Evolutionary conservation across 75 land plant genomes (phyloP).

Genomic region (Selaginella moellendorffii): DNA sequence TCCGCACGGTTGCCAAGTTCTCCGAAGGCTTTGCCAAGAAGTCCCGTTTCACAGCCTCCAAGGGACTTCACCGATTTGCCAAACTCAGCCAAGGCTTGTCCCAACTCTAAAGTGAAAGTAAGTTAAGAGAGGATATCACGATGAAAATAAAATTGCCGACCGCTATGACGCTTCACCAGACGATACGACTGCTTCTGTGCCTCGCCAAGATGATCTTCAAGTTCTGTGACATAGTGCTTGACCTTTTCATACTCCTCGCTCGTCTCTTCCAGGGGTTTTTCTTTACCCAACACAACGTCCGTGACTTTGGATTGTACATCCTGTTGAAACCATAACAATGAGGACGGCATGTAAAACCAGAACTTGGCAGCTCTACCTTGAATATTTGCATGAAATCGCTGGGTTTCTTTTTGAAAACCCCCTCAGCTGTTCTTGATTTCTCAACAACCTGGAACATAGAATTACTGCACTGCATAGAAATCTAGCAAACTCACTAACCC

Average conservation of each 20-base stretch:
- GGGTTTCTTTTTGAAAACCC: neutral
- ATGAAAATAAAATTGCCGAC: slow-evolving; percentile 12
- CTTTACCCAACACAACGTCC: slow-evolving; percentile 89
- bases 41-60: slow-evolving; percentile 67
- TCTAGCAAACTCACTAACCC: no score
- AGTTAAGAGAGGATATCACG: neutral
- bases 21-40: slow-evolving; percentile 65
- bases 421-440: neutral
- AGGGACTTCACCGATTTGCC: slow-evolving; percentile 72
- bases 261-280: slow-evolving; percentile 83
- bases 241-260: slow-evolving; percentile 83
- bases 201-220: slow-evolving; percentile 85
- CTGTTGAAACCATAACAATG: slow-evolving; percentile 19
- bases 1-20: slow-evolving; percentile 71
- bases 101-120: slow-evolving; percentile 44
- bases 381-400: neutral
- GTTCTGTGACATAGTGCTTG: slow-evolving; percentile 70
- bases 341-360: neutral
- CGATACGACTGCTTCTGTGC: slow-evolving; percentile 88
- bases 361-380: neutral
- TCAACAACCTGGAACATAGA: neutral
- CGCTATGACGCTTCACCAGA: slow-evolving; percentile 83
- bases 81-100: slow-evolving; percentile 74
- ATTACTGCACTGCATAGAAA: neutral
- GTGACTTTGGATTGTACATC: slow-evolving; percentile 90